Percentiles rank a stretch among this genome's conserved stretches.
Conservation (phyloP, 176 grass and related monocot species). For the Rhynchospora tenuis region DNA sequence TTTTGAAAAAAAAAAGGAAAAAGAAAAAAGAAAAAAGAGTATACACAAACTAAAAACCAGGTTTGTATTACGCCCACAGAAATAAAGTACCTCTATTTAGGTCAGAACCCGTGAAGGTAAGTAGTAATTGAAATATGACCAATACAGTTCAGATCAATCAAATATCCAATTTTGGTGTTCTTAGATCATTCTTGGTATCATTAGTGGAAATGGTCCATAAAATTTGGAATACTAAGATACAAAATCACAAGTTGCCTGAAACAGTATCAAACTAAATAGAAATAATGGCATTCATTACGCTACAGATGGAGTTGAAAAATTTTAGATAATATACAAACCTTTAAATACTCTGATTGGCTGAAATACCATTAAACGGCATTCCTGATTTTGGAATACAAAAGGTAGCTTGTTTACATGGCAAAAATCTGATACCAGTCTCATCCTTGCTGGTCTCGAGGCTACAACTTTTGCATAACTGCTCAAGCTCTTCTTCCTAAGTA, state of each 20-base stretch:
- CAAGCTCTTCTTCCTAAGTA: conserved; percentile 62
- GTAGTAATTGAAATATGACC: not conserved
- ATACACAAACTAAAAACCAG: not conserved
- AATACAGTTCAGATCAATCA: not conserved
- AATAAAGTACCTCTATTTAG: not conserved
- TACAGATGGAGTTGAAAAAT: not conserved
- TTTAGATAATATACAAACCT: conserved; percentile 17
- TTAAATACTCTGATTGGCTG: conserved; percentile 22
- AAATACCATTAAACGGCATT: conserved; percentile 32
- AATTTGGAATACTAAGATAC: not conserved
- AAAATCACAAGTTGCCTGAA: not conserved
- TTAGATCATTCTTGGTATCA: not conserved
- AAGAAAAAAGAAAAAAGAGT: not conserved
- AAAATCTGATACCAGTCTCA: conserved; percentile 34
- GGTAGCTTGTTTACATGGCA: conserved; percentile 70
- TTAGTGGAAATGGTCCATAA: not conserved
- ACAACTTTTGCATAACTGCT: conserved; percentile 55
- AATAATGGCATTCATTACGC: not conserved
- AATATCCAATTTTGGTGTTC: not conserved
- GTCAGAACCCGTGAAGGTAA: not conserved
- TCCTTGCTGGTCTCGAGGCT: conserved; percentile 58
- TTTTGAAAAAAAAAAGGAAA: not conserved
- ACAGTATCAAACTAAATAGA: not conserved
- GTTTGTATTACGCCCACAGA: not conserved
- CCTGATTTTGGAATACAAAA: conserved; percentile 42